Base-by-base conservation (phyloP, 805 yeast species). In the Saturnispora hagleri region DNA sequence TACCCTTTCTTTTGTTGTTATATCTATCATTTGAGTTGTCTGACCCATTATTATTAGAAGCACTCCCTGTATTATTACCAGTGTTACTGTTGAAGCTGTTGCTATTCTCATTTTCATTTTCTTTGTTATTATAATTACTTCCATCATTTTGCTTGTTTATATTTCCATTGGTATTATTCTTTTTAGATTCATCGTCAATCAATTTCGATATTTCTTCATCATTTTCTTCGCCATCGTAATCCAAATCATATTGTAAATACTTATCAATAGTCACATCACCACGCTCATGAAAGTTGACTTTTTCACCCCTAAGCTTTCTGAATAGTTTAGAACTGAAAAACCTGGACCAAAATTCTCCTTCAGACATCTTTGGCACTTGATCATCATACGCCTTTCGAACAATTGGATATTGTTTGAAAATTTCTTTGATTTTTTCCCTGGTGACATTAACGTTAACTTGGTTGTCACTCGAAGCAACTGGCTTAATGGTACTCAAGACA, bases 271-370 rank as follows among this genome's bases (percentile, higher is more conserved):
- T 75, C 4, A 82, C 76, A 66, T 93, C 98, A 50, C 93, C 89
- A 56, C 95, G 76, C 56, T 87, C 88, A 62, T 80, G 84, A 2
- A 77, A 68, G 60, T 82, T 80, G 50, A 89, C 77, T 57, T 81
- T 82, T 62, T 93, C 98, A 53, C 99, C 99, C 64, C 96, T 76
- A 34, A 93, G 71, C 60, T 89, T 80, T 58, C 97, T 75, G 62
- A 90, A 93, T 54, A 93, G 70, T 60, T 89, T 85, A 0, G 97
- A 89, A 60, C 88, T 83, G 73, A 93, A 93, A 62, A 93, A 93
- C 55, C 97, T 73, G 10, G 96, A 88, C 99, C 99, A 93, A 60
- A 93, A 93, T 62, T 86, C 96, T 42, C 91, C 90, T 64, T 93
- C 98, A 46, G 80, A 77, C 50, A 93, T 74, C 55, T 84, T 82